These are phyloP conservation scores for Aspergillus phoenicis DNA, from an alignment of 2,329 filamentous ascomycete species.

Conservation along the genomic window DNA sequence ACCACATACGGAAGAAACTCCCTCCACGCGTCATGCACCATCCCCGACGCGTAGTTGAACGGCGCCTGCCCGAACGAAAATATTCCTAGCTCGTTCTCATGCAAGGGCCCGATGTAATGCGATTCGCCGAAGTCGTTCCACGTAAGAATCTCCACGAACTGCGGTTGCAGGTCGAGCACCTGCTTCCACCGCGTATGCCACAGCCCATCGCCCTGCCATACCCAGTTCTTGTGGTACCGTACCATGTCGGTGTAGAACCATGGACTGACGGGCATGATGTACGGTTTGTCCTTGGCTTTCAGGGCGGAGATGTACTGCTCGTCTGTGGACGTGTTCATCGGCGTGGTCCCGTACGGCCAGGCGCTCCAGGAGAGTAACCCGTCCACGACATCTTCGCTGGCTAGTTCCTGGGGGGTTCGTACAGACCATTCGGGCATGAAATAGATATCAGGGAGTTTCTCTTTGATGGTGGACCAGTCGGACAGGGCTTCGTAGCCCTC, in stretches of 20 bases:
- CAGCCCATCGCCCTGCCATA: constrained; percentile 62
- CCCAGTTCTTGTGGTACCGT: constrained; percentile 63
- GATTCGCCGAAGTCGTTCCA: constrained; percentile 67
- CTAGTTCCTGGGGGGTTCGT: constrained; percentile 31
- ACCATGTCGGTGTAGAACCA: constrained; percentile 63
- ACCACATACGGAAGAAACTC: constrained; percentile 39
- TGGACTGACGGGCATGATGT: constrained; percentile 59
- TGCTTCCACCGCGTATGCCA: constrained; percentile 64
- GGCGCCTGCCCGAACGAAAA: constrained; percentile 41
- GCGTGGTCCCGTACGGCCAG: constrained; percentile 43
- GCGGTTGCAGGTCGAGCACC: constrained; percentile 53
- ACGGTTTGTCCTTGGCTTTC: constrained; percentile 35
- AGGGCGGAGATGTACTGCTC: constrained; percentile 43
- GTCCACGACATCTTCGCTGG: constrained; percentile 33
- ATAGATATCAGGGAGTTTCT: constrained; percentile 39
- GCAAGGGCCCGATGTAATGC: constrained; percentile 59
- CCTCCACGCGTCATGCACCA: constrained; percentile 38
- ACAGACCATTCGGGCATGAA: constrained; percentile 53
- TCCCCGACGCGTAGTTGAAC: constrained; percentile 32
- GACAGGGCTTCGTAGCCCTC: constrained; percentile 46
- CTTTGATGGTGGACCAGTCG: constrained; percentile 52
- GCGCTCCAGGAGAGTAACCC: constrained; percentile 49
- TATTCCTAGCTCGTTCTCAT: constrained; percentile 47
- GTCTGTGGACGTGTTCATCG: constrained; percentile 43
- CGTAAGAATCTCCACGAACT: constrained; percentile 59